A percentile compares a stretch with the other conserved stretches of the same genome.
phyloP scores from a whole-genome alignment of 1,284 basidiomycete species.

The Malassezia sympodialis region DNA sequence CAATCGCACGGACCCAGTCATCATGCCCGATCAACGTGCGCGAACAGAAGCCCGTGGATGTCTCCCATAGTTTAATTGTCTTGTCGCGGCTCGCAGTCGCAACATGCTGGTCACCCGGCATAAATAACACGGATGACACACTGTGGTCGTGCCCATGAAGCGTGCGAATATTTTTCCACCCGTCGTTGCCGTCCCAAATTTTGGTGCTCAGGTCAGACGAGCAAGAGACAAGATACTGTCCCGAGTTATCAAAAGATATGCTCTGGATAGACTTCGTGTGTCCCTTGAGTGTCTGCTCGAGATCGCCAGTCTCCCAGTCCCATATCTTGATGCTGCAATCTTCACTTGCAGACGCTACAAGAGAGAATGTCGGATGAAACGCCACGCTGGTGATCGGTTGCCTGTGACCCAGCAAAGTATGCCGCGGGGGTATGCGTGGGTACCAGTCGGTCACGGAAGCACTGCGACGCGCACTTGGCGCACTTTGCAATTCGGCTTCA shows the following conservation, averaged over 20 bases:
- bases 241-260: slow-evolving; percentile 76
- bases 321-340: slow-evolving; percentile 81
- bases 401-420: slow-evolving; percentile 70
- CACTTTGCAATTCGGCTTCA: slow-evolving; percentile 60
- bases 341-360: slow-evolving; percentile 73
- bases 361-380: slow-evolving; percentile 76
- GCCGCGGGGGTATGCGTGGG: slow-evolving; percentile 66
- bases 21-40: slow-evolving; percentile 53
- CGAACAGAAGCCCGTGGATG: slow-evolving; percentile 59
- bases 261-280: slow-evolving; percentile 81
- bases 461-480: slow-evolving; percentile 57
- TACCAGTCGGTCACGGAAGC: slow-evolving; percentile 68
- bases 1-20: slow-evolving; percentile 62
- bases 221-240: slow-evolving; percentile 69
- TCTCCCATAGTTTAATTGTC: slow-evolving; percentile 75
- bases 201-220: slow-evolving; percentile 82
- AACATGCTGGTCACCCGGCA: slow-evolving; percentile 71
- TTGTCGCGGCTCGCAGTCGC: slow-evolving; percentile 76
- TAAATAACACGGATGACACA: slow-evolving; percentile 70
- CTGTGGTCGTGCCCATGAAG: slow-evolving; percentile 82
- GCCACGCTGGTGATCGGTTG: slow-evolving; percentile 65
- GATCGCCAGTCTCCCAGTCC: slow-evolving; percentile 91
- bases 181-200: slow-evolving; percentile 78
- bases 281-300: slow-evolving; percentile 79
- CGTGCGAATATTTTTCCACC: slow-evolving; percentile 78